These are phyloP conservation scores for Fusarium sp. DNA, from an alignment of 2,329 filamentous ascomycete species.

Conservation along the genomic window DNA sequence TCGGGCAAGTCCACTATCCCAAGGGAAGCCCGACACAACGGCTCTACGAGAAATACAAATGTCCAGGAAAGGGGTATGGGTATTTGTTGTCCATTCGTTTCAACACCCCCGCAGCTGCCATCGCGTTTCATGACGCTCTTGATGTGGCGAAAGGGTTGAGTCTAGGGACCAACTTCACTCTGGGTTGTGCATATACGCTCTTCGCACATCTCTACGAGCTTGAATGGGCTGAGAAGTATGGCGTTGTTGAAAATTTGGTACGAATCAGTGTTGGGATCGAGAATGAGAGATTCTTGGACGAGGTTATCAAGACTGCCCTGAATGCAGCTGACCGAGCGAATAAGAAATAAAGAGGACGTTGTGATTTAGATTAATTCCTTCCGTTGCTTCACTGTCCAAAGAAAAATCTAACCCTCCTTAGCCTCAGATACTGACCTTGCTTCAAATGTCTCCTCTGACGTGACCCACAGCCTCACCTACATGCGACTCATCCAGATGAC, in stretches of 20 bases:
- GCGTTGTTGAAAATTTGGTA: conserved; percentile 51
- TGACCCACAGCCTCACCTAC: conserved; percentile 1
- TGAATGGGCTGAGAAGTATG: conserved; percentile 50
- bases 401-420: too few species aligned
- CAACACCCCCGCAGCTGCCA: conserved; percentile 44
- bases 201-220: conserved; percentile 50
- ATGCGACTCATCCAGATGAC: conserved; percentile 10
- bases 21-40: conserved; percentile 49
- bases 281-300: conserved; percentile 42
- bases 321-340: neutral
- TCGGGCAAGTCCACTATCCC: conserved; percentile 52
- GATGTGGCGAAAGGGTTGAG: conserved; percentile 59
- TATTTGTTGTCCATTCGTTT: conserved; percentile 62
- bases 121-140: conserved; percentile 58
- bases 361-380: neutral
- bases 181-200: conserved; percentile 53
- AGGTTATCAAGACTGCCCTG: conserved; percentile 25
- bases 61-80: conserved; percentile 57
- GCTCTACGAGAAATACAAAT: conserved; percentile 39
- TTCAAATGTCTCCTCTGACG: neutral
- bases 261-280: conserved; percentile 57
- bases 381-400: too few species aligned
- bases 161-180: conserved; percentile 58
- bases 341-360: neutral
- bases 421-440: neutral